Evolutionary conservation across 306 rosid genomes (phyloP), one percentile per base, ranked within the genome.

Genomic region (Gastrolobium bilobum): DNA sequence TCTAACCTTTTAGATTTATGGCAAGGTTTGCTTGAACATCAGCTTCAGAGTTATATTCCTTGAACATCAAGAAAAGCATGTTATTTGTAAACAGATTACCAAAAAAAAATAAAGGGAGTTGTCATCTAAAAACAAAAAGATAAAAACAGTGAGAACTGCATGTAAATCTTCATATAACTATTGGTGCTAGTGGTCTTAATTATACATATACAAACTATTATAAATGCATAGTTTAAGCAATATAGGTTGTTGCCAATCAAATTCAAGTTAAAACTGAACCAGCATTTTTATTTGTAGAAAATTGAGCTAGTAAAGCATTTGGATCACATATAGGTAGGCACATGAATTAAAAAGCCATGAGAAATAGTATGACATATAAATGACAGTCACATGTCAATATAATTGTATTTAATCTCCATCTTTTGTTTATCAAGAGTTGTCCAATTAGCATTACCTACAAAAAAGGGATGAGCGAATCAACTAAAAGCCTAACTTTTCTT

Each of bases 31-130:
- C 98, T 86, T 84, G 90, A 62, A 66, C 90, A 78, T 93, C 98
- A 40, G 99, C 99, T 33, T 88, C 91, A 0, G 87, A 70, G 86
- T 95, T 95, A 71, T 30, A 86, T 77, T 90, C 94, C 98, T 93
- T 78, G 61, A 82, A 76, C 70, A 78, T 70, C 26, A 80, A 61
- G 4, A 59, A 76, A 63, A 51, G 48, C 40, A 26, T 14, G 54
- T 65, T 44, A 58, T 52, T 62, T 40, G 60, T 70, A 35, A 33
- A 67, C 13, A 51, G 9, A 81, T 73, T n/a, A 73, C 56, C 14
- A 37, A 71, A 37, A 51, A 57, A 56, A 39, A 48, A 44, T 7
- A 51, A 51, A 10, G 42, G 56, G 13, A 11, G 46, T 9, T 39
- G 2, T 51, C 60, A n/a, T 39, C 75, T 39, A 31, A 52, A 61